Evolutionary conservation across 257 asterid genomes (phyloP).

Genomic region (Pogostemon cablin): DNA sequence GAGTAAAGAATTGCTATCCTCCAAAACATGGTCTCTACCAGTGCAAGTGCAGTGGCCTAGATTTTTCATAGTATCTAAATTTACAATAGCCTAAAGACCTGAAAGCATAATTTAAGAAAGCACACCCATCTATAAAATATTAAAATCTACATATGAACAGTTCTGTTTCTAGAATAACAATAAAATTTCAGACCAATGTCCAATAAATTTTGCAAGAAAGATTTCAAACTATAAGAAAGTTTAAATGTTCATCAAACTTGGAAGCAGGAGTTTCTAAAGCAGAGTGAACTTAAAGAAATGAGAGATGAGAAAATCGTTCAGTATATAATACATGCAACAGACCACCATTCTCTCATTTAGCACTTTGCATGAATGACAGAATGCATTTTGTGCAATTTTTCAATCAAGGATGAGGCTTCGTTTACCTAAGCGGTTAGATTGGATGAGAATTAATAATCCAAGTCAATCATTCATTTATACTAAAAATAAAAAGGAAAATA

Average conservation of each 20-base stretch:
- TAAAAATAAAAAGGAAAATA: no score
- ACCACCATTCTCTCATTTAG: not conserved
- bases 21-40: not conserved
- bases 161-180: not conserved
- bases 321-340: not conserved
- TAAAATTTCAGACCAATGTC: not conserved
- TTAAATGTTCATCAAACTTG: not conserved
- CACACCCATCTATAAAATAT: not conserved
- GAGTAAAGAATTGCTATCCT: not conserved
- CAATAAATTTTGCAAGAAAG: not conserved
- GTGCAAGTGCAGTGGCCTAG: not conserved
- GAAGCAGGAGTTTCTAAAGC: not conserved
- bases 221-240: not conserved
- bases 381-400: not conserved
- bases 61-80: not conserved
- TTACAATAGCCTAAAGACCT: not conserved
- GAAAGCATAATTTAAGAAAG: not conserved
- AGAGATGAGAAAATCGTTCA: not conserved
- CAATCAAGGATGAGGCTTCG: not conserved
- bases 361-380: not conserved
- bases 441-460: no score
- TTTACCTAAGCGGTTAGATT: no score
- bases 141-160: not conserved
- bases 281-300: not conserved
- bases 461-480: no score